Conservation (phyloP, 768 basidiomycete species). For the Lentinula aciculospora region DNA sequence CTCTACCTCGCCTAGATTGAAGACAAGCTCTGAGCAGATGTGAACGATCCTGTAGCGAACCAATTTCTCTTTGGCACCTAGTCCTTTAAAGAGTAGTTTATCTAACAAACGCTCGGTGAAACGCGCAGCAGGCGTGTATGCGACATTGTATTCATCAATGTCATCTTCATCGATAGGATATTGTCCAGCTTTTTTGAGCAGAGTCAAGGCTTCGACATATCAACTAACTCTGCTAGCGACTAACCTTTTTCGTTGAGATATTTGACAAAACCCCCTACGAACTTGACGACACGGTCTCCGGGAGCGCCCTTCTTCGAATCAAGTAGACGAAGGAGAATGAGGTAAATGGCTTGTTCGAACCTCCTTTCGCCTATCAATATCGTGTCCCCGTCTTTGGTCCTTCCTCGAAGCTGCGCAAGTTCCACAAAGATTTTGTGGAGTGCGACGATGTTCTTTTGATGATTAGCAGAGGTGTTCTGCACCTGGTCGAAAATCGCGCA, state of each 20-base stretch:
- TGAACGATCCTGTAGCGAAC: constrained; percentile 79
- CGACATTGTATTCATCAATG: constrained; percentile 39
- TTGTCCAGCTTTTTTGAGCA: constrained; percentile 27
- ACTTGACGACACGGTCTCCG: constrained; percentile 78
- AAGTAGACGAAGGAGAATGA: constrained; percentile 53
- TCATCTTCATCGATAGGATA: constrained; percentile 34
- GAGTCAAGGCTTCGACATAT: background rate
- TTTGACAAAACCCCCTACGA: constrained; percentile 71
- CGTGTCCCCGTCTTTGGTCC: constrained; percentile 37
- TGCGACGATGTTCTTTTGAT: constrained; percentile 84
- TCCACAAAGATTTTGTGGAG: constrained; percentile 75
- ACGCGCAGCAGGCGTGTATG: constrained; percentile 61
- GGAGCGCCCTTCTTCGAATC: constrained; percentile 76
- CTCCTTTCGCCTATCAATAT: constrained; percentile 71
- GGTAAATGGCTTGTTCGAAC: constrained; percentile 64
- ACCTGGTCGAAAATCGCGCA: constrained; percentile 77
- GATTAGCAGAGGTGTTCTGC: constrained; percentile 69
- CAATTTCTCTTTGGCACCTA: constrained; percentile 81
- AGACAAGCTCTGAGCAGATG: constrained; percentile 74
- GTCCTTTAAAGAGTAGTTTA: constrained; percentile 71
- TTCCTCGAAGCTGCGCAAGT: constrained; percentile 48
- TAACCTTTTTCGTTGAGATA: constrained; percentile 75
- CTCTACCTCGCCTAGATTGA: constrained; percentile 82
- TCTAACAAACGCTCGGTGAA: constrained; percentile 61
- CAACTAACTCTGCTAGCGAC: constrained; percentile 10